phyloP scores from a whole-genome alignment of 177 flowering plant genomes.

The Vitis hybrid region DNA sequence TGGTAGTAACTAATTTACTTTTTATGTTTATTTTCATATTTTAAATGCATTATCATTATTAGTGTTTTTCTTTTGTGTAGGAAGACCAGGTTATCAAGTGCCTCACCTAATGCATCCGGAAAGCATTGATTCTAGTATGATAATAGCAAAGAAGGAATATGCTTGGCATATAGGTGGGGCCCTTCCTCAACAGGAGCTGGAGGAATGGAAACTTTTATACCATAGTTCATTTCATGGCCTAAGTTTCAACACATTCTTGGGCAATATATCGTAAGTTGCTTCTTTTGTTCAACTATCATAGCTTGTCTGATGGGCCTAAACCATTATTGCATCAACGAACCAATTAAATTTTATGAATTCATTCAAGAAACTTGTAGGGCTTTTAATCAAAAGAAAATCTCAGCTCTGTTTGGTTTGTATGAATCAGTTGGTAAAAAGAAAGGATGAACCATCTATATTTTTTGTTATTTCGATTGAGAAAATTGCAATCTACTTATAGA shows the following conservation, averaged over 20 bases:
- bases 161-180: slow-evolving; percentile 94
- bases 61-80: slow-evolving; percentile 29
- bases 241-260: slow-evolving; percentile 92
- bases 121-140: slow-evolving; percentile 33
- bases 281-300: slow-evolving; percentile 1
- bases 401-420: not conserved
- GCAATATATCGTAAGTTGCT: slow-evolving; percentile 65
- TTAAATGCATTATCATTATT: too few relatives aligned
- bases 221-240: slow-evolving; percentile 80
- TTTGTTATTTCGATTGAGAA: too few relatives aligned
- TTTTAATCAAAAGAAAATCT: not conserved
- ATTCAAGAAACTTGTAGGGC: not conserved
- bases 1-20: not conserved
- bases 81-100: slow-evolving; percentile 59
- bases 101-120: slow-evolving; percentile 54
- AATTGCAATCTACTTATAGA: too few relatives aligned
- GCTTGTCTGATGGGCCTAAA: slow-evolving; percentile 2
- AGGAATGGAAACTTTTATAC: slow-evolving; percentile 87
- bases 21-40: slow-evolving; percentile 1
- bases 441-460: too few relatives aligned
- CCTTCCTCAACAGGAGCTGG: slow-evolving; percentile 62
- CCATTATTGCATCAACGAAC: not conserved
- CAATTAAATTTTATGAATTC: not conserved
- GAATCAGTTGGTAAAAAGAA: not conserved
- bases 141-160: slow-evolving; percentile 68